A percentile compares a stretch with the other conserved stretches of the same genome.
These are phyloP conservation scores for Sequoiadendron giganteum DNA, from an alignment of 75 land plant species.

Conservation along the genomic window DNA sequence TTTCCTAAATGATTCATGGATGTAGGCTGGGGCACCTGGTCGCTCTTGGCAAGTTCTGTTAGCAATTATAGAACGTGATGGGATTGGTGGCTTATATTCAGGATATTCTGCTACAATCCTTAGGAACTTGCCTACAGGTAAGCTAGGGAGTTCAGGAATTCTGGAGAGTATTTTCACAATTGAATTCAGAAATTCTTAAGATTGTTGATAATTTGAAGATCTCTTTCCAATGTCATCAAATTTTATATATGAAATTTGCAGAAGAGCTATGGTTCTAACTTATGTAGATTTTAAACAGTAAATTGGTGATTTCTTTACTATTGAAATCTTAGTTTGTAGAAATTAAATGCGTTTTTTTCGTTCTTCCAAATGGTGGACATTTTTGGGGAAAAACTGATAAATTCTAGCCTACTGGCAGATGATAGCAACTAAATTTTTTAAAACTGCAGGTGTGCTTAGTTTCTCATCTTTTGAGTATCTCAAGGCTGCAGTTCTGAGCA, in stretches of 20 bases:
- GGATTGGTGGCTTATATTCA: constrained; percentile 71
- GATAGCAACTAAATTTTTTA: neutral
- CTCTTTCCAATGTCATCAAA: too few relatives aligned
- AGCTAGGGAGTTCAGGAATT: neutral
- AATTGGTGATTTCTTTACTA: neutral
- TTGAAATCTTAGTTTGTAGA: neutral
- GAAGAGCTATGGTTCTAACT: neutral
- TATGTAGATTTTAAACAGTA: neutral
- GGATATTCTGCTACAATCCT: constrained; percentile 85
- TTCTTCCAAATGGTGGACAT: neutral
- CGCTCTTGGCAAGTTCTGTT: constrained; percentile 75
- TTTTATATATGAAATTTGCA: too few relatives aligned
- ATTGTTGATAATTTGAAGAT: neutral
- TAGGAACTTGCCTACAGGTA: constrained; percentile 75
- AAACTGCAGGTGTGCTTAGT: constrained; percentile 64
- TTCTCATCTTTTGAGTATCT: constrained; percentile 89
- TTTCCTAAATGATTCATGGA: neutral
- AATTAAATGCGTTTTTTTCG: neutral
- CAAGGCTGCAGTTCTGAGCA: constrained; percentile 63
- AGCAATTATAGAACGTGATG: constrained; percentile 57
- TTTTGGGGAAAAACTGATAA: neutral
- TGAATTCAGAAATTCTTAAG: neutral
- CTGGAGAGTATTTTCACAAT: neutral
- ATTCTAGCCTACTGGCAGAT: neutral
- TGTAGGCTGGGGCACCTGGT: constrained; percentile 67